phyloP scores from a whole-genome alignment of 106 monocot species.

The Dioscorea zingiberensis region DNA sequence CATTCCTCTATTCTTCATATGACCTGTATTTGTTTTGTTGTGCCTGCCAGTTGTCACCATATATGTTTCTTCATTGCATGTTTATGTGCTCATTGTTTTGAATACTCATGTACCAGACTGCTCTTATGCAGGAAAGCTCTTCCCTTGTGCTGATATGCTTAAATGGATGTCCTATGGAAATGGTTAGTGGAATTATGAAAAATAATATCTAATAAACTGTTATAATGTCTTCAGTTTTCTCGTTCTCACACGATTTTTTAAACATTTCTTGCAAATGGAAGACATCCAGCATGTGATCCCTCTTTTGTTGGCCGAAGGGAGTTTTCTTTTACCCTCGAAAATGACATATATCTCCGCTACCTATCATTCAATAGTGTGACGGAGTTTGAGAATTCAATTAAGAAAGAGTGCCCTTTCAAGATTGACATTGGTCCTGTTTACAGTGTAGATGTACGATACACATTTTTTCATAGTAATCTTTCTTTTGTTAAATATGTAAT shows the following conservation, averaged over 20 bases:
- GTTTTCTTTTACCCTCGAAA: slow-evolving; percentile 84
- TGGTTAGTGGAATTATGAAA: slow-evolving; percentile 33
- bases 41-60: no score
- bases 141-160: slow-evolving; percentile 78
- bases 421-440: slow-evolving; percentile 95
- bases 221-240: neutral
- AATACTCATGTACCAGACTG: neutral
- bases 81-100: neutral
- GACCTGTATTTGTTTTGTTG: no score
- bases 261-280: slow-evolving; percentile 60
- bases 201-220: neutral
- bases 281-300: slow-evolving; percentile 81
- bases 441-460: slow-evolving; percentile 61
- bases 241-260: neutral
- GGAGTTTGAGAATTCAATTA: slow-evolving; percentile 81
- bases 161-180: slow-evolving; percentile 98
- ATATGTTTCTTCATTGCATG: no score
- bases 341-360: slow-evolving; percentile 82
- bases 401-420: slow-evolving; percentile 77
- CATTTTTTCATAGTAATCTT: neutral
- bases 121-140: slow-evolving; percentile 73
- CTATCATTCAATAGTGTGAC: slow-evolving; percentile 68
- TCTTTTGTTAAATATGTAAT: neutral
- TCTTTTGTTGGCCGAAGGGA: slow-evolving; percentile 79
- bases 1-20: no score